Percentiles rank a stretch among this genome's conserved stretches.
phyloP scores from a whole-genome alignment of 805 yeast species.

The Brettanomyces custersianus region DNA sequence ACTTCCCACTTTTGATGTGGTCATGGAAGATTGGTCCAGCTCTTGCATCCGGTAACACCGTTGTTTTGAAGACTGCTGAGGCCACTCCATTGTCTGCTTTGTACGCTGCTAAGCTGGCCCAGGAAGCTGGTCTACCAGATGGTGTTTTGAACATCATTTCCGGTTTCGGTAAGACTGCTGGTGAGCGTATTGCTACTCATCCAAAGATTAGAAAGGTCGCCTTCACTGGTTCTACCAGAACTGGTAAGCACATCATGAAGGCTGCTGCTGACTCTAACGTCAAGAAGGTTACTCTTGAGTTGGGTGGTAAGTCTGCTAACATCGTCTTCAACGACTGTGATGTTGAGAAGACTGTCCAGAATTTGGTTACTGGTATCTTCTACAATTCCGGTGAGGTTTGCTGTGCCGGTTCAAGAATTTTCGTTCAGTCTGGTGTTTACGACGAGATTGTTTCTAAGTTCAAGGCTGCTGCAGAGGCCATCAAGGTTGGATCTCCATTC shows the following conservation, averaged over 20 bases:
- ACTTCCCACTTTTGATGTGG: slow-evolving; percentile 90
- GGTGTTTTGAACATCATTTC: slow-evolving; percentile 85
- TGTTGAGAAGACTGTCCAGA: slow-evolving; percentile 52
- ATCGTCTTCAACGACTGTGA: slow-evolving; percentile 75
- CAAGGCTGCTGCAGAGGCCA: slow-evolving; percentile 34
- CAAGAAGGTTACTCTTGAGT: slow-evolving; percentile 75
- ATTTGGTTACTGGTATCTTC: slow-evolving; percentile 67
- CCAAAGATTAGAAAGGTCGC: slow-evolving; percentile 82
- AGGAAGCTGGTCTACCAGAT: slow-evolving; percentile 83
- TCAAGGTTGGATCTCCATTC: slow-evolving; percentile 75
- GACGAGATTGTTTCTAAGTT: slow-evolving; percentile 56
- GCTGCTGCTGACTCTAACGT: slow-evolving; percentile 57
- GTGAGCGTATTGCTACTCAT: slow-evolving; percentile 71
- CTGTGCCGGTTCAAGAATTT: slow-evolving; percentile 86
- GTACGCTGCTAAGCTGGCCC: slow-evolving; percentile 56
- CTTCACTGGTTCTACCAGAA: slow-evolving; percentile 90
- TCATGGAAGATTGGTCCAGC: slow-evolving; percentile 95
- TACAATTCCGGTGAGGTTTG: slow-evolving; percentile 91
- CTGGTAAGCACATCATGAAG: slow-evolving; percentile 67
- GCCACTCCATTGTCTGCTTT: slow-evolving; percentile 86
- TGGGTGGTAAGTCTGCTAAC: slow-evolving; percentile 89
- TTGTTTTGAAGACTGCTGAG: slow-evolving; percentile 86
- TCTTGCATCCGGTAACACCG: slow-evolving; percentile 80
- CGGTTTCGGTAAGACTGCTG: slow-evolving; percentile 81
- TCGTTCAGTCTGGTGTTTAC: slow-evolving; percentile 67